Conservation (phyloP, 2,329 filamentous ascomycete species). For the Elsinoe perseae region DNA sequence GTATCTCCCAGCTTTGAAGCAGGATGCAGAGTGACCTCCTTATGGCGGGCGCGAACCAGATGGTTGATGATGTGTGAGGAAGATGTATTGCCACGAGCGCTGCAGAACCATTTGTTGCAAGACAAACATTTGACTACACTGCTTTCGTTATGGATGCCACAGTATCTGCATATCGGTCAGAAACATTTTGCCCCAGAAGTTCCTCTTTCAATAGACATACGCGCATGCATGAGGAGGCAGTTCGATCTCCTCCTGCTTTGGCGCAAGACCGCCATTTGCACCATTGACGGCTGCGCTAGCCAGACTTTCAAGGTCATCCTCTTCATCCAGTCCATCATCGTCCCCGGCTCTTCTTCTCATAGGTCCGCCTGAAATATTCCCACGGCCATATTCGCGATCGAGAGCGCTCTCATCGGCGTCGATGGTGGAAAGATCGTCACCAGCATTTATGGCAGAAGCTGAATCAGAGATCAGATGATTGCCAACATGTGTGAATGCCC, state of each 20-base stretch:
- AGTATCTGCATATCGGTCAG: slow-evolving; percentile 55
- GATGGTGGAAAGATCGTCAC: slow-evolving; percentile 51
- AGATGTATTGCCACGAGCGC: slow-evolving; percentile 88
- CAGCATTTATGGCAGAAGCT: slow-evolving; percentile 79
- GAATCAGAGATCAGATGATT: slow-evolving; percentile 82
- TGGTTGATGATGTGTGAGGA: slow-evolving; percentile 99
- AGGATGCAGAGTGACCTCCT: slow-evolving; percentile 95
- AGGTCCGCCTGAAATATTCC: slow-evolving; percentile 54
- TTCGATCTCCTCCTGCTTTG: slow-evolving; percentile 75
- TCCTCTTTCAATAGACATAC: slow-evolving; percentile 47
- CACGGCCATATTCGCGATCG: slow-evolving; percentile 51
- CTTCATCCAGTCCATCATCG: slow-evolving; percentile 82
- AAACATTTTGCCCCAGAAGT: not conserved
- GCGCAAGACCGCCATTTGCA: slow-evolving; percentile 51
- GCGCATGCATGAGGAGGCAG: slow-evolving; percentile 92
- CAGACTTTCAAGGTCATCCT: slow-evolving; percentile 59
- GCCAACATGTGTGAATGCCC: slow-evolving; percentile 78
- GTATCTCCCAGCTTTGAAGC: slow-evolving; percentile 90
- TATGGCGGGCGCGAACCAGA: slow-evolving; percentile 91
- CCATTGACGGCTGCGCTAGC: slow-evolving; percentile 75
- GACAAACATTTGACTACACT: slow-evolving; percentile 93
- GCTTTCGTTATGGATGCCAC: slow-evolving; percentile 90
- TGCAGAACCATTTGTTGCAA: slow-evolving; percentile 99
- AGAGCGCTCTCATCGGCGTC: slow-evolving; percentile 67
- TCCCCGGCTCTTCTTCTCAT: slow-evolving; percentile 70